Evolutionary conservation across 768 basidiomycete genomes (phyloP), one percentile per base, ranked within the genome.

Genomic region (Tylopilus rubrobrunneus): DNA sequence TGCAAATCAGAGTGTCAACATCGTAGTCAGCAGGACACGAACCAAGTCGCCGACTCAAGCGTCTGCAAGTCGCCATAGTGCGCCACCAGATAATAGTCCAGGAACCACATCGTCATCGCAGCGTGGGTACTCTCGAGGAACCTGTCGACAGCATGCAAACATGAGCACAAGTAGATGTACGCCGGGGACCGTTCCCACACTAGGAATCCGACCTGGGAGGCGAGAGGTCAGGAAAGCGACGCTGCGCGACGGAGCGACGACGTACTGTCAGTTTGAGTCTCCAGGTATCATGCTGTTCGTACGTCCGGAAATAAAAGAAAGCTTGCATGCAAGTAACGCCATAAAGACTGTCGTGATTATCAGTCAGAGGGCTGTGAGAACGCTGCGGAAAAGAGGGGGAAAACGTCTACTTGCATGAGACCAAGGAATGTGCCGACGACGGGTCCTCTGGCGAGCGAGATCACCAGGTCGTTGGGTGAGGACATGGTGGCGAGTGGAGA

Each of bases 251-350:
- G 46, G n/a, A n/a, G n/a, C n/a, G n/a, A n/a, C n/a, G 23, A 52
- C 66, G 17, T 37, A 69, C 67, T 42, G 51, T 62, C 27, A 53
- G 4, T 41, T 67, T 68, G 27, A 67, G 62, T 25, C 53, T 48
- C 45, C 44, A 21, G 11, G 29, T 6, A 25, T 67, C 66, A 25
- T 25, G 25, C 2, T 45, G 44, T 3, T 53, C 55, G 52, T 67
- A 67, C 0, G 60, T 67, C 11, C 48, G 57, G 19, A 64, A 69
- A 53, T 67, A 67, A 21, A 62, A 69, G 23, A 69, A 61, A 6
- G 65, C 56, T 33, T 67, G 66, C 41, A 57, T 56, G 53, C 65
- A 67, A 7, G 65, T 67, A 6, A 65, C 48, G 12, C 67, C 67
- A n/a, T 69, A 68, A 3, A 69, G 48, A 21, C 67, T 68, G 34